phyloP scores from a whole-genome alignment of 805 yeast genomes.

The Saturnispora halmiae region DNA sequence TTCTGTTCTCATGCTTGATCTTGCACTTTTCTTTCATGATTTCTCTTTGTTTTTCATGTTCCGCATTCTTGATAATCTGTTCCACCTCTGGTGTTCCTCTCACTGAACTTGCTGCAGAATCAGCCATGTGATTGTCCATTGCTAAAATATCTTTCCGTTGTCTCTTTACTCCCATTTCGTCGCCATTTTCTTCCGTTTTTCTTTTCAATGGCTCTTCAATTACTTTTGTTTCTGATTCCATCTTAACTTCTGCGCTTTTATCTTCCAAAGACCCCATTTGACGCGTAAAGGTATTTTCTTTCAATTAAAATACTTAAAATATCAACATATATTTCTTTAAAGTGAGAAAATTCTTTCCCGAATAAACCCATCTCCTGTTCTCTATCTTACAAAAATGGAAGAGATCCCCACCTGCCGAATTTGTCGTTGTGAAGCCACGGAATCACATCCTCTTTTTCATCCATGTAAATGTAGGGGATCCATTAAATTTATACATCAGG shows the following conservation, averaged over 20 bases:
- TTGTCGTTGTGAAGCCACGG: conserved; percentile 85
- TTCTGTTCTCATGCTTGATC: neutral
- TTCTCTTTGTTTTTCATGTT: neutral
- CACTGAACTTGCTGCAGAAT: neutral
- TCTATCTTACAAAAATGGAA: neutral
- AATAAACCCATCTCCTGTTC: neutral
- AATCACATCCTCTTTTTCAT: conserved; percentile 68
- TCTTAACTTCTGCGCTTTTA: too few species aligned
- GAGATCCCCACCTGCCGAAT: conserved; percentile 70
- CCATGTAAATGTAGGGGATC: conserved; percentile 95
- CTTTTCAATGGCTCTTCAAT: neutral
- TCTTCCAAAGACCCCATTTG: too few species aligned
- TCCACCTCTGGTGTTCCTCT: neutral
- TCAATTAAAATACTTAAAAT: too few species aligned
- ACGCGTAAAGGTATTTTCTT: too few species aligned
- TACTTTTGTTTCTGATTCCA: too few species aligned
- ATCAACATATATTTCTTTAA: neutral
- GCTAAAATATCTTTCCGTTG: neutral
- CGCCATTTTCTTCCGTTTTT: neutral
- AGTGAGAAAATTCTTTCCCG: neutral
- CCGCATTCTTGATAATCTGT: conserved; percentile 5
- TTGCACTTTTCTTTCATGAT: neutral
- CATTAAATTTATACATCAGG: conserved; percentile 87
- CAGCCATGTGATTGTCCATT: neutral
- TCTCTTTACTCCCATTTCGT: neutral